A percentile compares a stretch with the other conserved stretches of the same genome.
Evolutionary conservation across 2,329 filamentous ascomycete genomes (phyloP).

Genomic region (Aspergillus pseudotamarii): DNA sequence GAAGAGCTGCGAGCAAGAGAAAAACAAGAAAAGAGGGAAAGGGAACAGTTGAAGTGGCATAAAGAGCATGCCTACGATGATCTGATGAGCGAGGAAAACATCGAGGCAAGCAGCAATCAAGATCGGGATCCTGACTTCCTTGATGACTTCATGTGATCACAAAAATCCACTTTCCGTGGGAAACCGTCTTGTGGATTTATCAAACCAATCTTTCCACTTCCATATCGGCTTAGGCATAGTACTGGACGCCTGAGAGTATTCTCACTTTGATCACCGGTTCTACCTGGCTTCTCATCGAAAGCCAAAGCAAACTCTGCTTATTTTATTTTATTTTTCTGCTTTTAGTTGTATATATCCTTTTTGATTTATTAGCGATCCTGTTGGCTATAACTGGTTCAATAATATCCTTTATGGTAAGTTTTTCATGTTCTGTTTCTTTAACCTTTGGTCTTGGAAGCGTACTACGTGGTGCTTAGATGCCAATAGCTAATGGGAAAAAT

Average conservation of each 20-base stretch:
- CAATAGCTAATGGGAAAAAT: background rate
- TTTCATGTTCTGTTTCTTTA: no score
- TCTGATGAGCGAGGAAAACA: conserved; percentile 79
- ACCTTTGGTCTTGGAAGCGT: background rate
- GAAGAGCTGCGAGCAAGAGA: conserved; percentile 45
- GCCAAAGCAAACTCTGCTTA: background rate
- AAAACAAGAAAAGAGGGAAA: conserved; percentile 64
- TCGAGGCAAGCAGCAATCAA: conserved; percentile 80
- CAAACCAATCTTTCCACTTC: background rate
- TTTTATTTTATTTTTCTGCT: background rate
- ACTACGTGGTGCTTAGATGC: background rate
- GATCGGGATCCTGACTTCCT: conserved; percentile 72
- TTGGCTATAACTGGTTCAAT: background rate
- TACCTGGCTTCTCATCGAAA: background rate
- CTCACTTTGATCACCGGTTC: background rate
- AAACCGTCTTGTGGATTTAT: background rate
- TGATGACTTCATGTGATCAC: conserved; percentile 86
- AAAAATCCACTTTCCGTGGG: background rate
- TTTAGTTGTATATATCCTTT: background rate
- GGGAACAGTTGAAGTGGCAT: conserved; percentile 87
- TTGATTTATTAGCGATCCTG: background rate
- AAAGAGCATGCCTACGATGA: conserved; percentile 99
- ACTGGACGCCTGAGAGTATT: background rate
- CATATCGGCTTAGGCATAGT: background rate
- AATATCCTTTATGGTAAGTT: background rate